Evolutionary conservation across 148 eudicot species (phyloP).

Genomic region (Pouteria glomerata): DNA sequence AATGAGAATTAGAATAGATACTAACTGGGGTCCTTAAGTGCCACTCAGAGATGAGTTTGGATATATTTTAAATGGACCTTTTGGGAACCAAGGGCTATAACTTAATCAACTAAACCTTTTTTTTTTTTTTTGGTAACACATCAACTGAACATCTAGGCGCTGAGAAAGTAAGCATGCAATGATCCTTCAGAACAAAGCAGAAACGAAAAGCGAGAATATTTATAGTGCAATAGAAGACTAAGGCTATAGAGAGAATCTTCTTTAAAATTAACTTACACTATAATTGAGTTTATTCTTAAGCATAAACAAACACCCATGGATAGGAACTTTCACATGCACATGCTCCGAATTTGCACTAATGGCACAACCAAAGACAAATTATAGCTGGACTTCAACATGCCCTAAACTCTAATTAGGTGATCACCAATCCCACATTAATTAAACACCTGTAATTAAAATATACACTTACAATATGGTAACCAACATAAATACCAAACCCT

Average conservation of each 20-base stretch:
- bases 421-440: background rate
- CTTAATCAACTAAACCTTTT: background rate
- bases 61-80: background rate
- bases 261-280: background rate
- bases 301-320: background rate
- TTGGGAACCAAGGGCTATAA: background rate
- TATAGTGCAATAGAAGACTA: background rate
- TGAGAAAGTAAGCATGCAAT: slow-evolving; percentile 1
- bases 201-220: background rate
- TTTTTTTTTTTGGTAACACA: background rate
- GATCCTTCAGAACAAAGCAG: slow-evolving; percentile 6
- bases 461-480: too few relatives aligned
- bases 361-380: background rate
- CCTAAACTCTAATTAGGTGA: background rate
- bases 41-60: background rate
- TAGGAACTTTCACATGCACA: slow-evolving; percentile 1
- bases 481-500: background rate
- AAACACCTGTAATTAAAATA: background rate
- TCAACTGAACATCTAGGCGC: background rate
- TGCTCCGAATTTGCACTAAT: background rate
- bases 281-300: background rate
- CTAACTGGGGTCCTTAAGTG: background rate
- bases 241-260: background rate
- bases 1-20: background rate
- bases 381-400: background rate